Evolutionary conservation across 352 stramenopile genomes (phyloP), one percentile per base, ranked within the genome.

Genomic region (Globisporangium echinulatum): DNA sequence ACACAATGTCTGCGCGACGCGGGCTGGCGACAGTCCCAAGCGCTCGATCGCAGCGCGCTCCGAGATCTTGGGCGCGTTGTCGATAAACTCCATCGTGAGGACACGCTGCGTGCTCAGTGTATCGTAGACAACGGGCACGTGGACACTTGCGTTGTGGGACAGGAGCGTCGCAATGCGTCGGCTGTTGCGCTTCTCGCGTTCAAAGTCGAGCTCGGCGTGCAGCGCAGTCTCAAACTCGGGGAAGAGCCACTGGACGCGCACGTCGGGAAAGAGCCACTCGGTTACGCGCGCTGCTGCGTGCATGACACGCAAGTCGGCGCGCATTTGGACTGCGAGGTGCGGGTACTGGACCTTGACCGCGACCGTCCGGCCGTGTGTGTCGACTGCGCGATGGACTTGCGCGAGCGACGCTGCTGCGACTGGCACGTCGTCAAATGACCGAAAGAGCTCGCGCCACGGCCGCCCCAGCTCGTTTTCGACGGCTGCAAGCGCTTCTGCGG

Each of bases 71-170:
- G 96, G 94, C 5, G 95, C 97, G 56, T 92, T 71, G 63, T 91
- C 71, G 63, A 99, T 97, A 69, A 98, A 99, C 68, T 96, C 86
- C 97, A 99, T 99, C 11, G 88, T 97, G 15, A 99, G 77, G 50
- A 99, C 83, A 44, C 89, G 70, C 51, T 81, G 72, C n/a, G 85
- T 84, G 44, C 92, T 98, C 43, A 94, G 73, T 9, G 96, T 71
- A 56, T 92, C 84, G 68, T 88, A 90, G 33, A 94, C 82, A 11
- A 82, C 66, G 0, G 96, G 96, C 10, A 99, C 86, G 43, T 77
- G 85, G 39, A 87, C 90, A 50, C 57, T 63, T 7, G 47, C 38
- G 54, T 84, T 85, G 64, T 79, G 67, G 50, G 72, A 69, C 2
- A 96, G 68, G n/a, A 77, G 80, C 14, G 60, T 49, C 11, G 74